phyloP scores from a whole-genome alignment of 2,329 filamentous ascomycete genomes.

The Diaporthe australafricana region DNA sequence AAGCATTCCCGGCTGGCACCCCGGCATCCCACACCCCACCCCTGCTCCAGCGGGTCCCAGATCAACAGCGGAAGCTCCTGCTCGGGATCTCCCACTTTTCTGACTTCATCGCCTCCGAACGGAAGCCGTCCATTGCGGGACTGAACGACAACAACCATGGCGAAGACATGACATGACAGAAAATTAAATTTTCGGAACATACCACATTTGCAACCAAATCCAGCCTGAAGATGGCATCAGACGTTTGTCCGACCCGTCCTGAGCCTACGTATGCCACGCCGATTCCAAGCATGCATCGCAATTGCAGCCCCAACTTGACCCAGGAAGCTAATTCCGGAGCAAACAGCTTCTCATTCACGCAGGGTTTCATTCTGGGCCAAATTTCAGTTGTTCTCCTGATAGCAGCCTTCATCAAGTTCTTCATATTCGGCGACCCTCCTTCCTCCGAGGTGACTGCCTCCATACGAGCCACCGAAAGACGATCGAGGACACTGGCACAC shows the following conservation, averaged over 20 bases:
- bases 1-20: conserved; percentile 33
- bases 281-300: neutral
- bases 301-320: conserved; percentile 27
- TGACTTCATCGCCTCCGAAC: conserved; percentile 35
- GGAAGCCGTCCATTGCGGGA: neutral
- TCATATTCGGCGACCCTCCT: conserved; percentile 96
- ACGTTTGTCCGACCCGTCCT: conserved; percentile 54
- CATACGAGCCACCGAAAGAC: conserved; percentile 78
- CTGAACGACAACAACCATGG: conserved; percentile 15
- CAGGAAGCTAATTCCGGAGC: conserved; percentile 11
- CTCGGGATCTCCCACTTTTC: conserved; percentile 30
- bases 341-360: conserved; percentile 85
- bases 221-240: conserved; percentile 50
- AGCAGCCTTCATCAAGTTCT: conserved; percentile 98
- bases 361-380: conserved; percentile 93
- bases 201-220: neutral
- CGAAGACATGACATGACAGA: neutral
- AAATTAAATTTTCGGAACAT: neutral
- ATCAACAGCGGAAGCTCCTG: neutral
- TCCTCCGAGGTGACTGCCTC: conserved; percentile 84
- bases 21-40: conserved; percentile 25
- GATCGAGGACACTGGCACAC: conserved; percentile 80
- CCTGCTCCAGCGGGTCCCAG: neutral
- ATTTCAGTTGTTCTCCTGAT: conserved; percentile 91
- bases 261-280: conserved; percentile 60